Evolutionary conservation across 2,329 filamentous ascomycete genomes (phyloP), one percentile per base, ranked within the genome.

Genomic region (Xylaria arbuscula): DNA sequence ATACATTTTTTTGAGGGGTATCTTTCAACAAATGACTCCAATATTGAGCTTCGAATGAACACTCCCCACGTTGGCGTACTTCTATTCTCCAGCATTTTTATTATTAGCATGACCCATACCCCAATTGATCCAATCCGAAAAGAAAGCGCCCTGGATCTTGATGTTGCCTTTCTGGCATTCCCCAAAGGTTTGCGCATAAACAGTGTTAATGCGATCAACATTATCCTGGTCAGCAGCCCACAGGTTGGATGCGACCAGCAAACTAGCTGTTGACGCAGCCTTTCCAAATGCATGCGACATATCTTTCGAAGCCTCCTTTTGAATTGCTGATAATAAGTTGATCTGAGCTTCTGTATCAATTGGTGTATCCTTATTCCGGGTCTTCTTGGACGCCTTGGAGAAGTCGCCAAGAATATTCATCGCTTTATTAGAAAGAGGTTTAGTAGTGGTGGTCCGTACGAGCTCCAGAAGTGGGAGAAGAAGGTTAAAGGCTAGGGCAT

Each of bases 391-490:
- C 63, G 88, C 83, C 77, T 91, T 91, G 64, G 91, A 90, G 77
- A 93, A 93, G 66, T 89, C 86, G 68, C 89, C 86, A 48, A 98
- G 85, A 40, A 95, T 87, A n/a, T 87, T 87, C 70, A 87, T 87
- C 0, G 92, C 91, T 76, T 93, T 93, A 64, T 90, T 88, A 1
- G 90, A 87, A 3, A 97, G 87, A 62, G 93, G 87, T 80, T 93
- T 93, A 69, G 90, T 90, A 45, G 86, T 89, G 0, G 93, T 96
- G n/a, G 87, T 91, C 65, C 93, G 89, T 54, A 93, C 89, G 50
- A 96, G 87, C 53, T 86, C 83, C n/a, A 97, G 84, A 0, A 98
- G 84, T 0, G 95, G 94, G 8, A 94, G 79, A 6, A 98, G 82
- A 9, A 96, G 80, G 45, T 89, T 84, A 51, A 96, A 87, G 0